Conservation (phyloP, 371 early-diverging fungal genomes). For the Blastocladiella emersonii region DNA sequence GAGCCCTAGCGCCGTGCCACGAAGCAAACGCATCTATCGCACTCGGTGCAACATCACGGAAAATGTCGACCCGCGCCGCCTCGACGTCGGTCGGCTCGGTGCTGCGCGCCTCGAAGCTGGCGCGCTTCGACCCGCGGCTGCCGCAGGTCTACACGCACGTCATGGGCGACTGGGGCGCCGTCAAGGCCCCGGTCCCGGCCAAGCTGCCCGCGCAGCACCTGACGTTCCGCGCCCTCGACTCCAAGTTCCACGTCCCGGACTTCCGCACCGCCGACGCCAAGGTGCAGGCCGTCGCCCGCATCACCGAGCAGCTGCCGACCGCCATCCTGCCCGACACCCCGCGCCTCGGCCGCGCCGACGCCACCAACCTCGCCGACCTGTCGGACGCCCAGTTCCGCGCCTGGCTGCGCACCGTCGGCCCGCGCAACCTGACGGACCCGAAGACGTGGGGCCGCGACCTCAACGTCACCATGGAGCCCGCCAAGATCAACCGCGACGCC, state of each 20-base stretch:
- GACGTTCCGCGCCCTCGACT: not conserved
- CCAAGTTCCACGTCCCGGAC: not conserved
- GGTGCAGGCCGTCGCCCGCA: not conserved
- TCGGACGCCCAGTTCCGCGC: not conserved
- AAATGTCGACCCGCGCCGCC: too few relatives aligned
- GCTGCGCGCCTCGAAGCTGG: not conserved
- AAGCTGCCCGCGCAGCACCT: not conserved
- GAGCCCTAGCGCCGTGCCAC: too few relatives aligned
- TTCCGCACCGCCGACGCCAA: not conserved
- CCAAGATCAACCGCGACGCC: not conserved
- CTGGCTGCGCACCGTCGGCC: not conserved
- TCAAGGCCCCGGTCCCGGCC: not conserved
- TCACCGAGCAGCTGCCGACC: not conserved
- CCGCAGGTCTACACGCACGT: not conserved
- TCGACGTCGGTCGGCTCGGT: not conserved
- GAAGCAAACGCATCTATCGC: too few relatives aligned
- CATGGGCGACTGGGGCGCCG: slow-evolving; percentile 1
- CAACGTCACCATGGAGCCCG: not conserved
- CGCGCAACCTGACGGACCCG: not conserved
- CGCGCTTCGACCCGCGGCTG: not conserved
- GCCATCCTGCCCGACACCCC: not conserved
- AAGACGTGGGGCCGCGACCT: not conserved
- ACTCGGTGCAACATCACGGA: too few relatives aligned
- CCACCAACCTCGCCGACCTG: not conserved
- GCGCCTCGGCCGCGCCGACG: not conserved